phyloP scores from a whole-genome alignment of 2,329 filamentous ascomycete genomes.

The Alternaria consortialis region DNA sequence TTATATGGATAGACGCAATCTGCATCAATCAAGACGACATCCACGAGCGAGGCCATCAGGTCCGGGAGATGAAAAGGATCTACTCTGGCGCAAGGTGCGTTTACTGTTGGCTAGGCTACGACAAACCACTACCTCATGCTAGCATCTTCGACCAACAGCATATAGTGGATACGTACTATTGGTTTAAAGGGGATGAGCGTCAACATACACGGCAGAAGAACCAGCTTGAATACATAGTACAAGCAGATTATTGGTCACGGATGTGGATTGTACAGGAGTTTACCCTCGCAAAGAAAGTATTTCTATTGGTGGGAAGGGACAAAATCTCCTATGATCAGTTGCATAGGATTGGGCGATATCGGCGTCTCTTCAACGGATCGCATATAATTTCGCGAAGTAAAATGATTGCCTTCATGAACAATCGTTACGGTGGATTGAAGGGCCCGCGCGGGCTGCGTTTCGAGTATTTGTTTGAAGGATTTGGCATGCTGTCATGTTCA shows the following conservation, averaged over 20 bases:
- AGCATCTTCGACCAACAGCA: background rate
- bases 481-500: background rate
- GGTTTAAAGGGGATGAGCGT: background rate
- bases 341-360: background rate
- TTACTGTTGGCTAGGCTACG: background rate
- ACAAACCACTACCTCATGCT: background rate
- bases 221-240: background rate
- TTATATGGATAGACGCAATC: background rate
- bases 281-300: background rate
- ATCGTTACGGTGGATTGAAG: background rate
- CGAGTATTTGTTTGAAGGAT: background rate
- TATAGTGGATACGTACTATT: background rate
- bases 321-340: background rate
- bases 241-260: background rate
- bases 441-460: background rate
- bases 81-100: background rate
- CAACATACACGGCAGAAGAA: background rate
- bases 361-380: background rate
- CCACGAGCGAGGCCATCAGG: background rate
- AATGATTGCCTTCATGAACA: background rate
- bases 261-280: background rate
- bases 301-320: background rate
- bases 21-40: background rate
- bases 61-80: background rate
- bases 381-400: background rate